phyloP scores from a whole-genome alignment of 805 yeast species.

The Torulaspora indica region DNA sequence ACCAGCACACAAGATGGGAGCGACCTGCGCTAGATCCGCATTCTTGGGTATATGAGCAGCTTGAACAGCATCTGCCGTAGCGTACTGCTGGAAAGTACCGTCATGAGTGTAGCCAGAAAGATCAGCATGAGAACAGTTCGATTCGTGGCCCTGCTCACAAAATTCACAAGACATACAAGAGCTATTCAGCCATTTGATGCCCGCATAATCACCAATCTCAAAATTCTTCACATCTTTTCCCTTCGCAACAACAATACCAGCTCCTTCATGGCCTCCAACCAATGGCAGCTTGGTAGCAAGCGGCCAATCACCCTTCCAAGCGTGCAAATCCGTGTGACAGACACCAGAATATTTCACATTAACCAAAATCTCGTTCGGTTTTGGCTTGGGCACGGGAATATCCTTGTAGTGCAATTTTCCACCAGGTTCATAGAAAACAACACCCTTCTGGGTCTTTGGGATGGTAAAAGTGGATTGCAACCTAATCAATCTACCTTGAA shows the following conservation, averaged over 20 bases:
- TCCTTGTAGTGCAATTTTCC: constrained; percentile 48
- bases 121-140: constrained; percentile 49
- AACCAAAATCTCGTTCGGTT: constrained; percentile 51
- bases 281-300: constrained; percentile 51
- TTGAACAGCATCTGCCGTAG: constrained; percentile 79
- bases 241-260: constrained; percentile 57
- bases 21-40: constrained; percentile 64
- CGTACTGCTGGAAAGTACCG: constrained; percentile 84
- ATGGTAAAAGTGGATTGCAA: constrained; percentile 29
- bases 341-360: constrained; percentile 62
- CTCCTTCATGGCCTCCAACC: constrained; percentile 68
- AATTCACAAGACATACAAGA: constrained; percentile 58
- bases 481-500: constrained; percentile 18
- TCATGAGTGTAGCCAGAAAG: constrained; percentile 55
- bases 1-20: constrained; percentile 63
- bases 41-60: constrained; percentile 76
- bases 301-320: constrained; percentile 69
- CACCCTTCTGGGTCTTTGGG: constrained; percentile 50
- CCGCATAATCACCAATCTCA: constrained; percentile 57
- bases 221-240: constrained; percentile 54
- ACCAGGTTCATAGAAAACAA: constrained; percentile 47
- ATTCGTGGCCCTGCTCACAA: constrained; percentile 50
- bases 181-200: constrained; percentile 60
- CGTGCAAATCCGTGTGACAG: constrained; percentile 62
- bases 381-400: constrained; percentile 54